These are phyloP conservation scores for Saprolegnia parasitica DNA, from an alignment of 352 stramenopile genomes.

Conservation along the genomic window DNA sequence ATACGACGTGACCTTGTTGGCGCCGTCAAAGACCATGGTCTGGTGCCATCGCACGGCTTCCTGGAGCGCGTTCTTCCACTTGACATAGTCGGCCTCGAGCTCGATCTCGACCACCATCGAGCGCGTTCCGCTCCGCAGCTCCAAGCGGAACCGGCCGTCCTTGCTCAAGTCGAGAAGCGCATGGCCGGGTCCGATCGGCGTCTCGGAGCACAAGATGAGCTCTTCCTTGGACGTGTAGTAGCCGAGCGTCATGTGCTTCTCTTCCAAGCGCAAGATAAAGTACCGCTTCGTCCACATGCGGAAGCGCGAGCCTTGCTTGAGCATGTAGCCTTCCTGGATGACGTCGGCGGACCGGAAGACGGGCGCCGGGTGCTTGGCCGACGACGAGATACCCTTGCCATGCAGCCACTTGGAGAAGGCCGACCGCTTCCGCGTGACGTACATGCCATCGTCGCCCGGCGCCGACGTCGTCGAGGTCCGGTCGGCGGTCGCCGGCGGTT, in stretches of 20 bases:
- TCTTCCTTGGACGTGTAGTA: constrained; percentile 85
- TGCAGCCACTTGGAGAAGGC: constrained; percentile 82
- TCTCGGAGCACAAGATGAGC: constrained; percentile 73
- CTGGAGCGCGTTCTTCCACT: constrained; percentile 68
- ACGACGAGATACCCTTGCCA: constrained; percentile 54
- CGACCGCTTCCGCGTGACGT: constrained; percentile 82
- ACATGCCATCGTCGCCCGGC: constrained; percentile 50
- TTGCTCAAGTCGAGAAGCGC: constrained; percentile 42
- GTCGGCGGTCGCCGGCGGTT: constrained; percentile 11
- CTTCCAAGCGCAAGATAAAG: constrained; percentile 80
- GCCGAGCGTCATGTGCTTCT: constrained; percentile 82
- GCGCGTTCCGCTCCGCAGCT: constrained; percentile 67
- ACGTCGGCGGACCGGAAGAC: constrained; percentile 81
- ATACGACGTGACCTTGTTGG: constrained; percentile 59
- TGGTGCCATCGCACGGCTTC: constrained; percentile 85
- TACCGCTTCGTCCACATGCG: constrained; percentile 82
- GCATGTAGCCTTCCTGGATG: constrained; percentile 78
- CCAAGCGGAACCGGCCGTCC: constrained; percentile 54
- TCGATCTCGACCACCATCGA: constrained; percentile 71
- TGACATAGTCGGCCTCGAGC: constrained; percentile 46
- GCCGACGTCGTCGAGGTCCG: background rate
- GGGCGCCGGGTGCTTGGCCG: constrained; percentile 44
- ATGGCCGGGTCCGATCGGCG: constrained; percentile 71
- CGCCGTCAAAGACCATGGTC: constrained; percentile 78
- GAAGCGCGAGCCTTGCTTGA: constrained; percentile 75